These are phyloP conservation scores for Aureobasidium lini DNA, from an alignment of 2,329 filamentous ascomycete species.

Conservation along the genomic window DNA sequence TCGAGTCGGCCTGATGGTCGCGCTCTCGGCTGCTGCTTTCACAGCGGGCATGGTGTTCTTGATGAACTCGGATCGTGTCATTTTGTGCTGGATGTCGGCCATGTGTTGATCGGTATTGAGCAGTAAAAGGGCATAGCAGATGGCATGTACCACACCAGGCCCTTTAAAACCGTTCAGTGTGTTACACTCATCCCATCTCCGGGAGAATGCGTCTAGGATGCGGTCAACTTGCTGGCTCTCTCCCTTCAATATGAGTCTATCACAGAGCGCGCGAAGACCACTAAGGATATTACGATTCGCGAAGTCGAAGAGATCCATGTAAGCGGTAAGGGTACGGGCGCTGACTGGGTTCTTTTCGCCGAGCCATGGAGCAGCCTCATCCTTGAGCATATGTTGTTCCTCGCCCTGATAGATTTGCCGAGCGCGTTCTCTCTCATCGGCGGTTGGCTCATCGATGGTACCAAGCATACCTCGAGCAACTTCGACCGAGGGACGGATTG, in stretches of 20 bases:
- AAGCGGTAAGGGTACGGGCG: conserved; percentile 57
- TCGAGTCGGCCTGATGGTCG: conserved; percentile 21
- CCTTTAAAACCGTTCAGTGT: conserved; percentile 87
- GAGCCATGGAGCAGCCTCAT: conserved; percentile 79
- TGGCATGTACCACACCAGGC: conserved; percentile 87
- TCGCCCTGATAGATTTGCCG: conserved; percentile 76
- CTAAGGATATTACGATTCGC: conserved; percentile 69
- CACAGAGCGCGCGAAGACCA: conserved; percentile 73
- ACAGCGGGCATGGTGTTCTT: conserved; percentile 95
- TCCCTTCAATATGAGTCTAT: conserved; percentile 71
- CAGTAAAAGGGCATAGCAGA: conserved; percentile 91
- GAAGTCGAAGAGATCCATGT: conserved; percentile 91
- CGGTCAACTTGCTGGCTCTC: conserved; percentile 97
- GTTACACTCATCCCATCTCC: conserved; percentile 90
- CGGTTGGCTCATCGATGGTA: conserved; percentile 39
- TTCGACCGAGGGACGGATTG: conserved; percentile 22
- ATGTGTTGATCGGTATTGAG: conserved; percentile 94
- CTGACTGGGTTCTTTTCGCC: conserved; percentile 58
- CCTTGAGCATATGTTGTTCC: conserved; percentile 71
- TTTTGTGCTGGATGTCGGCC: conserved; percentile 91
- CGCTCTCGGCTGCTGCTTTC: conserved; percentile 53
- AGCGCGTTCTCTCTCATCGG: conserved; percentile 69
- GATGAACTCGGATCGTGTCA: conserved; percentile 90
- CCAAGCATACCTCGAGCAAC: conserved; percentile 13
- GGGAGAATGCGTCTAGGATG: conserved; percentile 81